phyloP scores from a whole-genome alignment of 1,284 basidiomycete genomes.

The Rhodotorula sp. region DNA sequence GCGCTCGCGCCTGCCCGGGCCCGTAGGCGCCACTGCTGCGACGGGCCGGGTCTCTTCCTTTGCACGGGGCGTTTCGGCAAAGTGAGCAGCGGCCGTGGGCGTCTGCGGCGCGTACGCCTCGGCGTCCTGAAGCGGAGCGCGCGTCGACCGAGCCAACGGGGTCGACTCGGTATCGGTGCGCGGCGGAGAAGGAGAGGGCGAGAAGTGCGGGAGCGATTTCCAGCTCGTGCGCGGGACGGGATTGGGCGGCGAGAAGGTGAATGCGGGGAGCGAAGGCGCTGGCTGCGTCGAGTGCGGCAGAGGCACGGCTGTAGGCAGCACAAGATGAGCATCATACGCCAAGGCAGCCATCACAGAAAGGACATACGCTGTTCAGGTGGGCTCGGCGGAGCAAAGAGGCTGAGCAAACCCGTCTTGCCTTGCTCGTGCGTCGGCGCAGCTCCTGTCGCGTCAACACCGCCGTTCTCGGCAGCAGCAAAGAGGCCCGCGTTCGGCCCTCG shows the following conservation, averaged over 20 bases:
- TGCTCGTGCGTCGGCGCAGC: background rate
- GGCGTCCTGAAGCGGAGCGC: background rate
- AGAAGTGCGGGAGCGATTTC: conserved; percentile 6
- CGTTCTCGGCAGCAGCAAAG: conserved; percentile 1
- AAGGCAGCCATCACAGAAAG: too few species aligned
- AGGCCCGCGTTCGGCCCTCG: conserved; percentile 27
- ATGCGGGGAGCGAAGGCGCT: conserved; percentile 10
- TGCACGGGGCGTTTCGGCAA: background rate
- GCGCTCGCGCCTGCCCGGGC: background rate
- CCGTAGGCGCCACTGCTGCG: background rate
- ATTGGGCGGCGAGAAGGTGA: conserved; percentile 9
- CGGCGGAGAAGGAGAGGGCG: background rate
- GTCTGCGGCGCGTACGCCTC: background rate
- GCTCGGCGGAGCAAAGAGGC: conserved; percentile 32
- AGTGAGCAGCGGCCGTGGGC: background rate
- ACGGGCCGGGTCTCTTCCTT: background rate
- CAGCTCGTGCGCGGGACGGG: conserved; percentile 2
- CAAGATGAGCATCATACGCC: background rate
- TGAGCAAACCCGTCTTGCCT: conserved; percentile 18
- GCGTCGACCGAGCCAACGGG: background rate
- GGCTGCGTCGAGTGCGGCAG: conserved; percentile 9
- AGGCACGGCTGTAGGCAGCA: background rate
- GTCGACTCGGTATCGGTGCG: conserved; percentile 4
- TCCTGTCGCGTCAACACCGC: background rate
- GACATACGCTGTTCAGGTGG: conserved; percentile 3